Evolutionary conservation across 371 early-diverging fungal species (phyloP).

Genomic region (Mortierella sp.): DNA sequence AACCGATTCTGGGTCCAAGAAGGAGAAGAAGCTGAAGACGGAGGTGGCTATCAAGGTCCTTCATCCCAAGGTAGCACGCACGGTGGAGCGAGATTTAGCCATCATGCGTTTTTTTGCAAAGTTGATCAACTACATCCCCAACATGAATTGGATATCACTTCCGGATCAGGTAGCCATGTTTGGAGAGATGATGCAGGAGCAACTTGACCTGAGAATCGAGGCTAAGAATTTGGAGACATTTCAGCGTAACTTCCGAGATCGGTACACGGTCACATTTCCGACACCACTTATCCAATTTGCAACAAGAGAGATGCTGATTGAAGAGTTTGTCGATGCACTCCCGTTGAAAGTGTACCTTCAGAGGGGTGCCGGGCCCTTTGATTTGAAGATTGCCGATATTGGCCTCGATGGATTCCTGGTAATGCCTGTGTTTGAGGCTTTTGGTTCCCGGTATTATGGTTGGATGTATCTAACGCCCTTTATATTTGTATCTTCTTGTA

Average conservation of each 20-base stretch:
- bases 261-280: slow-evolving; percentile 77
- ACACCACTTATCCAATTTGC: slow-evolving; percentile 71
- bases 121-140: slow-evolving; percentile 78
- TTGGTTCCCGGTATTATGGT: background rate
- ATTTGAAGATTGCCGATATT: slow-evolving; percentile 79
- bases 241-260: slow-evolving; percentile 73
- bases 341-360: slow-evolving; percentile 82
- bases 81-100: slow-evolving; percentile 83
- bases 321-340: slow-evolving; percentile 84
- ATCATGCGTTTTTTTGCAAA: slow-evolving; percentile 82
- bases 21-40: slow-evolving; percentile 60
- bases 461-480: too few species aligned
- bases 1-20: background rate
- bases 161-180: slow-evolving; percentile 92
- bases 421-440: slow-evolving; percentile 5
- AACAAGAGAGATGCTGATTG: slow-evolving; percentile 82
- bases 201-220: slow-evolving; percentile 91
- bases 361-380: slow-evolving; percentile 66
- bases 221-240: slow-evolving; percentile 81
- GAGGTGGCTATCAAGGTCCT: slow-evolving; percentile 94
- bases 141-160: slow-evolving; percentile 84
- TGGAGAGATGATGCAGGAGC: slow-evolving; percentile 92
- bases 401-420: slow-evolving; percentile 72
- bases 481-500: background rate
- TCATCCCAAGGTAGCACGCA: slow-evolving; percentile 83